Base-by-base conservation (phyloP, 805 yeast species). In the Candida wancherniae region DNA sequence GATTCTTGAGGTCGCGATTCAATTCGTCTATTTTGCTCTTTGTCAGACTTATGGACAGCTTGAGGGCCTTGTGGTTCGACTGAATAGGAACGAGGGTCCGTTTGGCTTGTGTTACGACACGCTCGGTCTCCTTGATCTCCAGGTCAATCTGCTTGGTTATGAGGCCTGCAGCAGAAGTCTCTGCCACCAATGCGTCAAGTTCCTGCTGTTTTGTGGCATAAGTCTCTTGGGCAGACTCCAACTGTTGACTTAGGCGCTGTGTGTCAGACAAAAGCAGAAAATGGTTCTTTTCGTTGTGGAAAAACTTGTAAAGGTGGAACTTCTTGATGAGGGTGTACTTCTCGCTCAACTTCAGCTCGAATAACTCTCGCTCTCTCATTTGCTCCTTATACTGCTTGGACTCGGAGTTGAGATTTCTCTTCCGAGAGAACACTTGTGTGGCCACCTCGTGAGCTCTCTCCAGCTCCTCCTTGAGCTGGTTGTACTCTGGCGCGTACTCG, bases 361-460 rank as follows among this genome's bases (percentile, higher is more conserved):
- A 86, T 34, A 69, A 61, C 36, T 77, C 83, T 28, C 82, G 81
- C 51, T 86, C 92, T 4, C 63, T 63, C 44, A 80, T 68, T 51
- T 86, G 94, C 37, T 76, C 85, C 42, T 75, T 77, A 47, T 85
- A 85, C 45, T 80, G 88, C 51, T 73, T 81, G 28, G 84, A 68
- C 51, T 85, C 97, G 21, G 78, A 73, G 43, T 74, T 80, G 24
- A 79, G 66, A 22, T 79, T 72, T 52, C 88, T 73, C 55, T 80
- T 80, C 39, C 78, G 73, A 16, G 84, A 71, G 37, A 81, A 75
- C 3, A 83, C 73, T 8, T 74, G 64, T 3, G 80, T 72, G 0
- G 94, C 69, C 2, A 68, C 65, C 24, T 77, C 81, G 35, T 73
- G 79, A 3, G 90, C 80, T 17, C 61, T 64, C 24, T 80, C 92